These are phyloP conservation scores for Phytophthora niederhauseri DNA, from an alignment of 352 stramenopile genomes.

Conservation along the genomic window DNA sequence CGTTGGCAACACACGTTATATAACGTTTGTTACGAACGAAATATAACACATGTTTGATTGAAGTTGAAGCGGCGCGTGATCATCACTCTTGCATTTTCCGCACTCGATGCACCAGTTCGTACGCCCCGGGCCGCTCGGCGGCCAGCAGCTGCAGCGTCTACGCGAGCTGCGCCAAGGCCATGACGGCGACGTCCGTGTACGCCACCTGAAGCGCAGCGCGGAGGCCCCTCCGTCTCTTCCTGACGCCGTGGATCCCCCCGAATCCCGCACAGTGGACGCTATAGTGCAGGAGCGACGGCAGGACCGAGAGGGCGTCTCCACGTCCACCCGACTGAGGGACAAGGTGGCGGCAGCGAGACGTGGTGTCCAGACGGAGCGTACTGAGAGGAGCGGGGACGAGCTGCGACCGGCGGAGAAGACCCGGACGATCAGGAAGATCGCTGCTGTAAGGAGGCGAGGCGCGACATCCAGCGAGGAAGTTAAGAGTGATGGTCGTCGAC, in stretches of 20 bases:
- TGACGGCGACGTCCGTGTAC: constrained; percentile 41
- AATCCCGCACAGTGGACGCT: constrained; percentile 50
- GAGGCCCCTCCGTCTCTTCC: neutral
- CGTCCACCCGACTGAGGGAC: constrained; percentile 34
- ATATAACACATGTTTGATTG: constrained; percentile 4
- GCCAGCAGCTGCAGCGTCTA: constrained; percentile 56
- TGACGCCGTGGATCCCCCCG: neutral
- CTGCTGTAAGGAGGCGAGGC: constrained; percentile 38
- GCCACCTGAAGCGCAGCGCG: constrained; percentile 34
- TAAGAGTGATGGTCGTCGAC: constrained; percentile 13
- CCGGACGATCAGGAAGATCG: constrained; percentile 41
- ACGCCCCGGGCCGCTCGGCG: constrained; percentile 39
- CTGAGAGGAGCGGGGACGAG: constrained; percentile 20
- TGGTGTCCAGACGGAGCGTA: constrained; percentile 58
- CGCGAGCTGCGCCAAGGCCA: constrained; percentile 44
- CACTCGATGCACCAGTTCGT: constrained; percentile 35
- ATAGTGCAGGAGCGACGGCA: constrained; percentile 45
- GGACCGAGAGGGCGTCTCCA: constrained; percentile 17
- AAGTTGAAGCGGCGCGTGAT: constrained; percentile 31
- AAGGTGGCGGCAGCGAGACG: constrained; percentile 50
- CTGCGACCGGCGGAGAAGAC: neutral
- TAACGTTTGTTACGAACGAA: neutral
- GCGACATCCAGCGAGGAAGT: neutral
- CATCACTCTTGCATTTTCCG: constrained; percentile 24
- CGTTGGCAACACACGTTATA: too few species aligned